Evolutionary conservation across 192 early-diverging fungal species (phyloP).

Genomic region (Spizellomyces punctatus): DNA sequence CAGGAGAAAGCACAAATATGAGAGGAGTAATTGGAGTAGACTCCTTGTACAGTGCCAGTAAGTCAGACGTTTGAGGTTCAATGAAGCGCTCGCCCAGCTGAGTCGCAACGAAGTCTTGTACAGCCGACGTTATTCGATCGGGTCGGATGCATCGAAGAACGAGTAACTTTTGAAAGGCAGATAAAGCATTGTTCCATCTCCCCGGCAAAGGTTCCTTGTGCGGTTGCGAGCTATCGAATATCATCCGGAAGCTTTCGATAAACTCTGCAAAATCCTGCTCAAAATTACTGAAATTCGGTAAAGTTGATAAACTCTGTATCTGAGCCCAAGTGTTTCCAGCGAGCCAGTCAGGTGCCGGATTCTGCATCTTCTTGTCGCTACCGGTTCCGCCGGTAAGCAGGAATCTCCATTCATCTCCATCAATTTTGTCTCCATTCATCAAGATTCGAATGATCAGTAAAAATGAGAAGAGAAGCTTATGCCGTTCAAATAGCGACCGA

Average conservation of each 20-base stretch:
- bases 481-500: conserved; percentile 64
- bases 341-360: conserved; percentile 60
- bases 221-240: conserved; percentile 56
- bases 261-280: conserved; percentile 51
- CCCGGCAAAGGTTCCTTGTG: conserved; percentile 55
- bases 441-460: conserved; percentile 59
- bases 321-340: conserved; percentile 51
- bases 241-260: conserved; percentile 40
- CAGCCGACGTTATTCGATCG: conserved; percentile 53
- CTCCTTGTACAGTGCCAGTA: conserved; percentile 57
- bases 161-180: conserved; percentile 52
- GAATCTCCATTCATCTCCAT: conserved; percentile 62
- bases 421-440: conserved; percentile 62
- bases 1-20: conserved; percentile 62
- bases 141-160: conserved; percentile 56
- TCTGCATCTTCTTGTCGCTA: conserved; percentile 38
- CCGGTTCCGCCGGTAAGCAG: conserved; percentile 53
- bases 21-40: conserved; percentile 56
- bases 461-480: conserved; percentile 67
- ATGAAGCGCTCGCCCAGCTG: conserved; percentile 58
- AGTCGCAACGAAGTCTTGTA: conserved; percentile 58
- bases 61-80: conserved; percentile 59
- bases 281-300: conserved; percentile 50
- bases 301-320: conserved; percentile 46
- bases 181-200: conserved; percentile 46